Base-by-base conservation (phyloP, 1,139 yeast species). In the Arxiozyma heterogenica region DNA sequence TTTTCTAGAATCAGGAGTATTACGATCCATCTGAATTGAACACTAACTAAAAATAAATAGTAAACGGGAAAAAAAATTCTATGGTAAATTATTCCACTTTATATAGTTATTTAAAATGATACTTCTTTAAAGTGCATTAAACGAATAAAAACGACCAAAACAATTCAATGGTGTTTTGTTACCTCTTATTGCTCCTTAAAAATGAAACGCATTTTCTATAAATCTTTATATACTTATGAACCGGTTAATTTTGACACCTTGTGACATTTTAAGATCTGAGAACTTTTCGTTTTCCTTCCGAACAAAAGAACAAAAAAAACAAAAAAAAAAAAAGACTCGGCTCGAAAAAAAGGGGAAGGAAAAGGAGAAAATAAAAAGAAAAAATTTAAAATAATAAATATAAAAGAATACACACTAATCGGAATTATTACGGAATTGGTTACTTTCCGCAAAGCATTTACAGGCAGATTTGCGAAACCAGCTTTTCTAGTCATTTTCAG, bases 401-500 rank as follows among this genome's bases (percentile, higher is more conserved):
- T 7, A 27, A 27, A 27, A 27, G 8, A 27, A 27, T 27, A 27
- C 8, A 27, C 30, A 7, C 8, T 8, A 2, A 11, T 2, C 30
- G 30, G 30, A 27, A 27, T 27, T 27, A 2, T 23, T 23, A 6
- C 30, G 30, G 30, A 27, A 27, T 27, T 27, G 8, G 5, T 27
- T 7, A 2, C 5, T 27, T 27, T 27, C 30, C 30, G 30, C 8
- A 27, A 4, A 4, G 6, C 4, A 23, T 23, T 6, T 6, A 6
- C 25, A 23, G 6, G 25, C 6, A 6, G 25, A 23, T 23, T 23
- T 23, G 25, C 6, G 25, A 23, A 23, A 23, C 25, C 25, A 6
- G 6, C 25, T 23, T 23, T n/a, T n/a, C n/a, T n/a, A n/a, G 70
- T 66, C 69, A 69, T 65, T 66, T 65, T 66, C 69, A 66, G 65